These are phyloP conservation scores for Musa troglodytarum DNA, from an alignment of 176 grass and related monocot genomes.

Conservation along the genomic window DNA sequence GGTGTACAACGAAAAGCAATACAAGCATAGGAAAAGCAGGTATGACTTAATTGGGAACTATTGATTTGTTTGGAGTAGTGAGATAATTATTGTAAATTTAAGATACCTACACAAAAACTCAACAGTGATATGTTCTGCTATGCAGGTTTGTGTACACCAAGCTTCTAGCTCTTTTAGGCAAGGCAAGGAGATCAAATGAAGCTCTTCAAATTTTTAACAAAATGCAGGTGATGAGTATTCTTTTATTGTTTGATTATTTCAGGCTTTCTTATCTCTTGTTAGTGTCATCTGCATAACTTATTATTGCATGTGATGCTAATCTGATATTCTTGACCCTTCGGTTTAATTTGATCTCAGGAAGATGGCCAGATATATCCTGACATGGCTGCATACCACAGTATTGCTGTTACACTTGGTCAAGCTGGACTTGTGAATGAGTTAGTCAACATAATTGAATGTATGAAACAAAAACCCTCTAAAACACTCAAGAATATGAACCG, in stretches of 20 bases:
- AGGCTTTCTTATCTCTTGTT: neutral
- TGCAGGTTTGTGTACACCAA: constrained; percentile 96
- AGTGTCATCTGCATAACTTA: neutral
- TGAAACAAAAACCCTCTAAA: constrained; percentile 69
- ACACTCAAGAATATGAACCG: constrained; percentile 43
- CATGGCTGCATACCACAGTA: constrained; percentile 88
- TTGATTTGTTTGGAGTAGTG: neutral
- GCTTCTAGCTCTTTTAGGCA: constrained; percentile 70
- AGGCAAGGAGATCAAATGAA: constrained; percentile 65
- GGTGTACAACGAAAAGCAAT: constrained; percentile 68
- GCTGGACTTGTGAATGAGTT: constrained; percentile 71
- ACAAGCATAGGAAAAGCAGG: constrained; percentile 83
- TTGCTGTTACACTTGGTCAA: constrained; percentile 85
- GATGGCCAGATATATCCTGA: constrained; percentile 87
- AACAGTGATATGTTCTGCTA: neutral
- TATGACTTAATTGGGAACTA: constrained; percentile 11
- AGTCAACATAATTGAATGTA: constrained; percentile 55
- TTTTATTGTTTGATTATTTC: neutral
- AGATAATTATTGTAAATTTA: neutral
- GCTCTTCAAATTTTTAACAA: constrained; percentile 61
- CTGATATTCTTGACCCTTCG: neutral
- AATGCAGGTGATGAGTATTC: constrained; percentile 44
- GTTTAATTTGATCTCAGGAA: constrained; percentile 34
- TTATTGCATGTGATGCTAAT: neutral
- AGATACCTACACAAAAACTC: neutral